Base-by-base conservation (phyloP, 768 basidiomycete species). In the Favolaschia claudopus region DNA sequence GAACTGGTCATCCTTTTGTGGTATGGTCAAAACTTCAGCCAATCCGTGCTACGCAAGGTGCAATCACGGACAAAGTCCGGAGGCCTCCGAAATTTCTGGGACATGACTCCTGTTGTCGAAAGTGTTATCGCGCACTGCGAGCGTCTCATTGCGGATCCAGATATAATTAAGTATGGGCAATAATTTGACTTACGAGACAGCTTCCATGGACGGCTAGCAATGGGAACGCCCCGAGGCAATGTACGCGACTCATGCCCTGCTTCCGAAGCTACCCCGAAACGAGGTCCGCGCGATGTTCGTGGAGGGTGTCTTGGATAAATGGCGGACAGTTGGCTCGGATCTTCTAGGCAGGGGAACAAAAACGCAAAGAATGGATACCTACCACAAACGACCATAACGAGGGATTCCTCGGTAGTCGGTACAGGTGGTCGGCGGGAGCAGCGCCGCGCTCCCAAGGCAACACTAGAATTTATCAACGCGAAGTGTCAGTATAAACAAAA, bases 351-450 rank as follows among this genome's bases (percentile, higher is more conserved):
- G 47, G 29, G 2, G 47, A 4, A 2, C 34, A 58, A 37, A 50
- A 47, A 37, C 8, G 7, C 3, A 19, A 27, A 2, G 58, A 38
- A 4, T 39, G 8, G 33, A 55, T 59, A 45, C 33, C 45, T 2
- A 2, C 55, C 1, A 62, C 60, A 3, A 62, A 61, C 29, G 55
- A 54, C 12, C 33, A 47, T 1, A 57, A 58, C 40, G 58, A 59
- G 36, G 50, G 53, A 0, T 42, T 38, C 13, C 34, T 61, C 76
- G 81, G 52, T n/a, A n/a, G n/a, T n/a, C n/a, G n/a, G n/a, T 79
- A 4, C 57, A 0, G 20, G 52, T 31, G 49, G 28, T 2, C 49
- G 57, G 6, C 28, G 37, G 7, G 57, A 33, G 13, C 15, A 14
- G 36, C 57, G 57, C 10, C 22, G 57, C 5, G 49, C 49, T 4